phyloP scores from a whole-genome alignment of 2,329 filamentous ascomycete genomes.

The Pseudogymnoascus sp. region DNA sequence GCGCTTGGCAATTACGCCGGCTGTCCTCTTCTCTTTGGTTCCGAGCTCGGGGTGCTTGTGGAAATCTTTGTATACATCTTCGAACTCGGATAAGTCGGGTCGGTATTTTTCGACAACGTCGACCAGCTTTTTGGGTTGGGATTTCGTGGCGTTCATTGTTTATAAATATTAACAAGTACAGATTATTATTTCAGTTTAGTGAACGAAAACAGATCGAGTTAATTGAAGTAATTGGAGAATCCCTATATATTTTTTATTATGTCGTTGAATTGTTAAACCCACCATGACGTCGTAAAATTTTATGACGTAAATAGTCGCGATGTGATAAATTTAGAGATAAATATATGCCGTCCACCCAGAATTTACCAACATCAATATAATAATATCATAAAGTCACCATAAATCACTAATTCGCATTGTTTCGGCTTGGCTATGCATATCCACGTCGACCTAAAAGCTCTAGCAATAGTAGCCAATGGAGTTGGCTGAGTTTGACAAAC shows the following conservation, averaged over 20 bases:
- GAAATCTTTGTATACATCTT: neutral
- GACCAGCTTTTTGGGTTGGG: neutral
- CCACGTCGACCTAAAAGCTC: neutral
- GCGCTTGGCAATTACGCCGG: neutral
- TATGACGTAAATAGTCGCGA: neutral
- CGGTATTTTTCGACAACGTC: neutral
- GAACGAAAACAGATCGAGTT: neutral
- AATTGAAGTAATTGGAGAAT: too few species aligned
- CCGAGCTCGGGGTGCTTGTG: conserved; percentile 1
- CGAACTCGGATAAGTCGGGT: neutral
- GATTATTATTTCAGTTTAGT: neutral
- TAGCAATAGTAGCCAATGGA: conserved; percentile 1
- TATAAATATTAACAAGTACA: neutral
- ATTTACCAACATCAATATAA: neutral
- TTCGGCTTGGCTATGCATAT: neutral
- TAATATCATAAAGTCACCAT: neutral
- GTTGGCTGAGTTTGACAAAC: neutral
- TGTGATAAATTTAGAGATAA: neutral
- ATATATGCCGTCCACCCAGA: neutral
- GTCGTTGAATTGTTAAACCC: neutral
- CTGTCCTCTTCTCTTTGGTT: neutral
- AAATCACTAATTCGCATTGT: neutral
- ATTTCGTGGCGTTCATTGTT: neutral
- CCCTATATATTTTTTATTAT: neutral
- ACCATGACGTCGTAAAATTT: neutral